A percentile compares a stretch with the other conserved stretches of the same genome.
Evolutionary conservation across 768 basidiomycete genomes (phyloP).

Genomic region (Serpula lacrymans): DNA sequence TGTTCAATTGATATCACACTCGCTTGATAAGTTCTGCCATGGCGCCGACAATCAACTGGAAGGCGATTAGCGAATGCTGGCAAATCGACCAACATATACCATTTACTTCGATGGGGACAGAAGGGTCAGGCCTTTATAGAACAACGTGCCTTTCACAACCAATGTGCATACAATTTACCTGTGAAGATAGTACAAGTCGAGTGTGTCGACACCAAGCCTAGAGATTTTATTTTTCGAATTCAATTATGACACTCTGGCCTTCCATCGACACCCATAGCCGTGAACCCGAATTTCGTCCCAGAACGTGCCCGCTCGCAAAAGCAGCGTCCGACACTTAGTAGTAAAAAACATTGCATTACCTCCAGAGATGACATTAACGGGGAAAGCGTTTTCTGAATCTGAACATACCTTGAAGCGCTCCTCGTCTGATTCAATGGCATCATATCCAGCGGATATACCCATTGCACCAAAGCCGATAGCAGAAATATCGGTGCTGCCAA

Average conservation of each 20-base stretch:
- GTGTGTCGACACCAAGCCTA: constrained; percentile 29
- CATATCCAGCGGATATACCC: constrained; percentile 24
- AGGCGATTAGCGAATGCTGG: background rate
- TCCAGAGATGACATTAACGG: too few species aligned
- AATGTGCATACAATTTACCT: constrained; percentile 19
- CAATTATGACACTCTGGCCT: too few species aligned
- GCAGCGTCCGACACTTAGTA: too few species aligned
- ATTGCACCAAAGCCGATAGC: constrained; percentile 30
- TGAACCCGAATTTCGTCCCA: too few species aligned
- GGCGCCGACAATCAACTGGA: constrained; percentile 29
- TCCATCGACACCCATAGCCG: too few species aligned
- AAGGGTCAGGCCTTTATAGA: constrained; percentile 14
- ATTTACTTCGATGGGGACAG: constrained; percentile 28
- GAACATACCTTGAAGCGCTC: constrained; percentile 15
- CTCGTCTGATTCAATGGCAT: constrained; percentile 11
- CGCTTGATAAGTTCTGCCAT: constrained; percentile 37
- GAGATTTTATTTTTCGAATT: too few species aligned
- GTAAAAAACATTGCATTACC: too few species aligned
- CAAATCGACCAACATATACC: too few species aligned
- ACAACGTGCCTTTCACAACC: background rate
- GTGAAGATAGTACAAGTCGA: constrained; percentile 41
- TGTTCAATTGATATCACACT: too few species aligned
- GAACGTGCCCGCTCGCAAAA: too few species aligned
- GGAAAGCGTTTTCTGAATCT: background rate
- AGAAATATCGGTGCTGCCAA: constrained; percentile 18